Percentiles rank a stretch among this genome's conserved stretches.
Conservation (phyloP, 768 basidiomycete genomes). For the Leucocoprinus sp. region DNA sequence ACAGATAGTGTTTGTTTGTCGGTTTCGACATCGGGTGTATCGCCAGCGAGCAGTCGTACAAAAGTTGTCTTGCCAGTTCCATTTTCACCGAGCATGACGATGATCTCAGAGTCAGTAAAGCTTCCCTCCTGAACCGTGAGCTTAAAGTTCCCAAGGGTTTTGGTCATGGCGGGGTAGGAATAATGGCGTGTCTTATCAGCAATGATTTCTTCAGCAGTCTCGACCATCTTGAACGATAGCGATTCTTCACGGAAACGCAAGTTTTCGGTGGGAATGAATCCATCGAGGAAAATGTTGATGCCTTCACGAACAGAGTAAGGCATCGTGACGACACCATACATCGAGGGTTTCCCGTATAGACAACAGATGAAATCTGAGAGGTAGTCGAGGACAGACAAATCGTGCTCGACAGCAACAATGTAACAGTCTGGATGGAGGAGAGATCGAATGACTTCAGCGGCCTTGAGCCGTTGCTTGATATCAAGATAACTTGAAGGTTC, state of each 20-base stretch:
- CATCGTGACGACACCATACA: constrained; percentile 99
- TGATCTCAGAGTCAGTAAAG: constrained; percentile 99
- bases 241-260: constrained; percentile 95
- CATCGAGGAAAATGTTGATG: constrained; percentile 99
- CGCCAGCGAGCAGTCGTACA: constrained; percentile 90
- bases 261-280: constrained; percentile 98
- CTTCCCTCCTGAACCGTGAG: constrained; percentile 82
- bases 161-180: constrained; percentile 92
- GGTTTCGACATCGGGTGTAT: constrained; percentile 78
- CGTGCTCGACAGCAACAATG: constrained; percentile 97
- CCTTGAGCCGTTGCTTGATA: constrained; percentile 89
- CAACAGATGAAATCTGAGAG: constrained; percentile 98
- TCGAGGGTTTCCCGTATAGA: constrained; percentile 93
- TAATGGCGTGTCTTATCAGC: constrained; percentile 85
- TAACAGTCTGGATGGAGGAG: constrained; percentile 80
- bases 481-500: constrained; percentile 98
- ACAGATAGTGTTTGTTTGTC: constrained; percentile 78
- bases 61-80: constrained; percentile 99
- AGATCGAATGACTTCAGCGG: constrained; percentile 90
- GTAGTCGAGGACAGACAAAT: constrained; percentile 96
- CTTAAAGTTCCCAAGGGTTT: constrained; percentile 94
- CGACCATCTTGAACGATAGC: constrained; percentile 94
- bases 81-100: constrained; percentile 99
- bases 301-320: constrained; percentile 98
- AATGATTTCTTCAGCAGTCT: constrained; percentile 86